Evolutionary conservation across 179 eudicot species (phyloP).

Genomic region (Vitellaria paradoxa): DNA sequence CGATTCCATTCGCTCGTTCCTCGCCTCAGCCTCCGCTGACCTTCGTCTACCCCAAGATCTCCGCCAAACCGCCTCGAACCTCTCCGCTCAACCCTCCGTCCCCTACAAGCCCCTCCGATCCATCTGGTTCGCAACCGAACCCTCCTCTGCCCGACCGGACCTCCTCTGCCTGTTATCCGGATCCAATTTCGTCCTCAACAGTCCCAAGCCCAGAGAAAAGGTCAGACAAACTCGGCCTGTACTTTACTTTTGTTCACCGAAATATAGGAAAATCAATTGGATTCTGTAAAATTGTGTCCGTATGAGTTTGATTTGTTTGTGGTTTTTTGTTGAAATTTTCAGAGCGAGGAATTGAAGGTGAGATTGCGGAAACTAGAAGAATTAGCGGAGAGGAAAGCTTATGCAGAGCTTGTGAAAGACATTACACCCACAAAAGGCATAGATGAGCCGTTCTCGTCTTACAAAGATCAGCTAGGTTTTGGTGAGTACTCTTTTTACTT

Average conservation of each 20-base stretch:
- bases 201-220: constrained; percentile 85
- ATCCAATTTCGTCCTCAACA: constrained; percentile 48
- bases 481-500: constrained; percentile 6
- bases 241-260: too few relatives aligned
- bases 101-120: constrained; percentile 61
- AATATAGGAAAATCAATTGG: neutral
- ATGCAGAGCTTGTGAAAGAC: constrained; percentile 29
- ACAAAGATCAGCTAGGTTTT: constrained; percentile 30
- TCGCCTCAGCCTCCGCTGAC: constrained; percentile 33
- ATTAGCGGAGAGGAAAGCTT: constrained; percentile 26
- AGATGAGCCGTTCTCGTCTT: constrained; percentile 28
- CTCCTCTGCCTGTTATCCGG: constrained; percentile 45
- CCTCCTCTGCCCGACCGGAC: constrained; percentile 42
- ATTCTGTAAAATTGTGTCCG: neutral
- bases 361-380: constrained; percentile 25
- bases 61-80: constrained; percentile 41
- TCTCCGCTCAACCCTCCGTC: constrained; percentile 41
- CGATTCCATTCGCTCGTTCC: constrained; percentile 43
- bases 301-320: neutral
- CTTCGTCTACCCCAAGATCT: constrained; percentile 38
- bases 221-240: constrained; percentile 12
- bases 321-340: neutral
- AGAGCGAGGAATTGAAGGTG: constrained; percentile 29
- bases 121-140: constrained; percentile 60
- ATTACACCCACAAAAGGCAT: constrained; percentile 19